Evolutionary conservation across 2,329 filamentous ascomycete species (phyloP).

Genomic region (Fusarium pseudoanthophilum): DNA sequence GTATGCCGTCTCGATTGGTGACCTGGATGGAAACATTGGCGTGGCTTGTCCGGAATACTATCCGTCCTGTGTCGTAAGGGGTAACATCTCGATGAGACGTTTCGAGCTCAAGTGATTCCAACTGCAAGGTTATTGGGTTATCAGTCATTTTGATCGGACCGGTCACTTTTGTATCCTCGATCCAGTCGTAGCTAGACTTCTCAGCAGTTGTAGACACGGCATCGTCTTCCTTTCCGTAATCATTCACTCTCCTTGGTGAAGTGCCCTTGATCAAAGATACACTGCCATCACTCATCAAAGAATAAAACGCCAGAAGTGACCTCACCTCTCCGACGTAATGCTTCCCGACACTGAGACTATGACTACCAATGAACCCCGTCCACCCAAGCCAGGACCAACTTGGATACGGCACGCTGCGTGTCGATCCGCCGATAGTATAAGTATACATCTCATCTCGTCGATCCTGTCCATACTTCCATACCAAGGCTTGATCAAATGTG

Average conservation of each 20-base stretch:
- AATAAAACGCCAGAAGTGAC: neutral
- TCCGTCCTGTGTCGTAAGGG: neutral
- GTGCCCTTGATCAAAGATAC: neutral
- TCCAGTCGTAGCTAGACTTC: neutral
- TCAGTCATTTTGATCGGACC: neutral
- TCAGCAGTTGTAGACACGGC: too few relatives aligned
- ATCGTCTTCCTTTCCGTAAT: neutral
- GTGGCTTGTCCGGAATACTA: slow-evolving; percentile 15
- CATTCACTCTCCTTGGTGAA: neutral
- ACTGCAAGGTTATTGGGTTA: fast-evolving
- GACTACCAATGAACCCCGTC: neutral
- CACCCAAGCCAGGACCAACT: slow-evolving; percentile 15
- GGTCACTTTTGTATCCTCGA: neutral
- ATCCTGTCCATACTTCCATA: neutral
- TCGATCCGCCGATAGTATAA: neutral
- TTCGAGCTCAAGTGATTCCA: neutral
- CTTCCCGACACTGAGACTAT: neutral
- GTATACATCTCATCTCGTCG: slow-evolving; percentile 5
- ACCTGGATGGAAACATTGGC: neutral
- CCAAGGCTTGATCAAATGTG: slow-evolving; percentile 4
- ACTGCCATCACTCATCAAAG: neutral
- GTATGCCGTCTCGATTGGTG: neutral
- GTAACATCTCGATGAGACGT: neutral
- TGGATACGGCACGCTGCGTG: neutral
- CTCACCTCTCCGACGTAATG: neutral